phyloP scores from a whole-genome alignment of 2,329 filamentous ascomycete genomes.

The Dothistroma septosporum region DNA sequence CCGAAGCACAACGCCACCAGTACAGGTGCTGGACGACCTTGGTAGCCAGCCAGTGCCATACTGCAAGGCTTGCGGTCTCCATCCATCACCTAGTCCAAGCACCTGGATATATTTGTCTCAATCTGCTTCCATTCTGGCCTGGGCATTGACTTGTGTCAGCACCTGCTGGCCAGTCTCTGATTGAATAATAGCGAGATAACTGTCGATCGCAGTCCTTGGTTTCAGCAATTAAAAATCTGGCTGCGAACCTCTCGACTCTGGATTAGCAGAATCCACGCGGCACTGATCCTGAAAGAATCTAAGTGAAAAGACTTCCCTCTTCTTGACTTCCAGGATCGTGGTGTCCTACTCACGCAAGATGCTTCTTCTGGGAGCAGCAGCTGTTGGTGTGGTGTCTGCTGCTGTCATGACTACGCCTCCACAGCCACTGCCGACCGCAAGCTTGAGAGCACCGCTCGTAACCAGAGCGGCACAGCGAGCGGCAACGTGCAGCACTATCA shows the following conservation, averaged over 20 bases:
- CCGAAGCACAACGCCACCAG: neutral
- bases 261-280: neutral
- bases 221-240: neutral
- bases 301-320: neutral
- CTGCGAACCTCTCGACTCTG: neutral
- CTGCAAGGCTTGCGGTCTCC: neutral
- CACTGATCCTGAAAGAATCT: neutral
- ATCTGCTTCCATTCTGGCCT: neutral
- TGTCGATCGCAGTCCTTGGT: neutral
- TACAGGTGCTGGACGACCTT: neutral
- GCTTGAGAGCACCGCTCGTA: neutral
- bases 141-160: neutral
- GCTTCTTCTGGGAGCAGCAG: neutral
- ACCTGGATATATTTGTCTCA: neutral
- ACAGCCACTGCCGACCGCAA: neutral
- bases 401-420: neutral
- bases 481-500: neutral
- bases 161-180: neutral
- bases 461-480: neutral
- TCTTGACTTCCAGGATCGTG: neutral
- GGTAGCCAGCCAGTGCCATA: neutral
- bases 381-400: neutral
- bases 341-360: neutral
- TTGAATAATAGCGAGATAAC: neutral
- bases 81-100: neutral